Percentiles rank a stretch among this genome's conserved stretches.
These are phyloP conservation scores for Saccharomycopsis fodiens DNA, from an alignment of 805 yeast genomes.

Conservation along the genomic window DNA sequence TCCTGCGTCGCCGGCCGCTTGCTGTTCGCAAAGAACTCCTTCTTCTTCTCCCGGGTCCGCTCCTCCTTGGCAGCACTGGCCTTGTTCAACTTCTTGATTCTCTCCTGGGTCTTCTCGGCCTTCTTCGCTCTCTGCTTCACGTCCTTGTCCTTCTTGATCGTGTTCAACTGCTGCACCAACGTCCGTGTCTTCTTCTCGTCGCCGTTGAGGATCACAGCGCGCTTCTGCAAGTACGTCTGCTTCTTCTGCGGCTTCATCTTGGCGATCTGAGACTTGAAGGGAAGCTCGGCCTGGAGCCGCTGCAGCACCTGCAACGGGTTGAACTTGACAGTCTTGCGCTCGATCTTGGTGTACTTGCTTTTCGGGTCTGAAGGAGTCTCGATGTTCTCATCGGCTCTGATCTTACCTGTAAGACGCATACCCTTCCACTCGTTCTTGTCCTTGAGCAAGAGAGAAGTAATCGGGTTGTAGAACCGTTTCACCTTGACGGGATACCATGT, in stretches of 20 bases:
- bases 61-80: constrained; percentile 61
- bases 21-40: constrained; percentile 70
- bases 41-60: constrained; percentile 77
- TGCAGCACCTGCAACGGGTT: constrained; percentile 84
- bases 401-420: constrained; percentile 91
- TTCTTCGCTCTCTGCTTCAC: constrained; percentile 57
- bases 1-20: constrained; percentile 25
- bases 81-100: constrained; percentile 70
- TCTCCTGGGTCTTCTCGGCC: constrained; percentile 52
- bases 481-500: constrained; percentile 97
- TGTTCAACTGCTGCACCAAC: constrained; percentile 77
- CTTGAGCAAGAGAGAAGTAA: constrained; percentile 72
- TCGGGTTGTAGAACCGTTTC: constrained; percentile 91
- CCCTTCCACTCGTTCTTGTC: constrained; percentile 91
- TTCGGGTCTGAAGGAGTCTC: constrained; percentile 53
- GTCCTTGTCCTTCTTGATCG: constrained; percentile 81
- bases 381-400: constrained; percentile 66
- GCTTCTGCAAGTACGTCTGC: constrained; percentile 72
- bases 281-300: constrained; percentile 65
- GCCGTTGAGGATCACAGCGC: constrained; percentile 90
- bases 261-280: constrained; percentile 87
- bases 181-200: constrained; percentile 92
- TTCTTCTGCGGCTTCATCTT: constrained; percentile 83
- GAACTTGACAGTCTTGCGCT: constrained; percentile 77
- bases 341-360: constrained; percentile 60